Base-by-base conservation (phyloP, 1,284 basidiomycete genomes). In the Boletus subluridellus region DNA sequence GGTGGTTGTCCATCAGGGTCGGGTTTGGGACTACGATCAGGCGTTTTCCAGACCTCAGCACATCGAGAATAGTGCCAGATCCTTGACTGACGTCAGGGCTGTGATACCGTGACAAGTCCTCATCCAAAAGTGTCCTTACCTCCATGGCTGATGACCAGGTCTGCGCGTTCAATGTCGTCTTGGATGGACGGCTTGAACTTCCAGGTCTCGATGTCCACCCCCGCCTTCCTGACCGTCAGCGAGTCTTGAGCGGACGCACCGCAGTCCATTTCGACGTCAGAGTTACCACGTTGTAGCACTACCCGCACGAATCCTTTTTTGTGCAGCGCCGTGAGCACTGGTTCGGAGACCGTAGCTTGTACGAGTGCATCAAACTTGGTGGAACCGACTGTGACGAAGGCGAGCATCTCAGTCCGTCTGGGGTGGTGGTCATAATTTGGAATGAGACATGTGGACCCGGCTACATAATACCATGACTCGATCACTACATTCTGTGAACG, bases 21-120 rank as follows among this genome's bases (percentile, higher is more conserved):
- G 87, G 79, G 70, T 99, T 99, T 12, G 95, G 94, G 1, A 98
- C 87, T 14, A 93, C 90, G 62, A 99, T 86, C 63, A 98, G 77
- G 8, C 84, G 82, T 66, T 89, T 92, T 35, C 79, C 76, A 52
- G 83, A 78, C 30, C 95, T 82, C 46, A 98, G 78, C 12, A 90
- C 92, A 50, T 95, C 92, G 41, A 98, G 80, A 66, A 98, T 95
- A 2, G 95, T 97, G 9, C 95, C 96, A 12, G 96, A 92, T 52
- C 95, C 95, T 97, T 69, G 55, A 32, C 47, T 38, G 46, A 56
- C 38, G 56, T 65, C 45, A 60, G 54, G 37, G 6, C 41, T 15
- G 28, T 35, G 65, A 37, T 39, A 21, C 21, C 21, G 21, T 21
- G 21, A 37, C 39, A 3, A 38, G 48, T 42, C 49, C 12, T 37